Percentiles rank a stretch among this genome's conserved stretches.
Conservation (phyloP, 1,284 basidiomycete species). For the Moesziomyces globuligerus region DNA sequence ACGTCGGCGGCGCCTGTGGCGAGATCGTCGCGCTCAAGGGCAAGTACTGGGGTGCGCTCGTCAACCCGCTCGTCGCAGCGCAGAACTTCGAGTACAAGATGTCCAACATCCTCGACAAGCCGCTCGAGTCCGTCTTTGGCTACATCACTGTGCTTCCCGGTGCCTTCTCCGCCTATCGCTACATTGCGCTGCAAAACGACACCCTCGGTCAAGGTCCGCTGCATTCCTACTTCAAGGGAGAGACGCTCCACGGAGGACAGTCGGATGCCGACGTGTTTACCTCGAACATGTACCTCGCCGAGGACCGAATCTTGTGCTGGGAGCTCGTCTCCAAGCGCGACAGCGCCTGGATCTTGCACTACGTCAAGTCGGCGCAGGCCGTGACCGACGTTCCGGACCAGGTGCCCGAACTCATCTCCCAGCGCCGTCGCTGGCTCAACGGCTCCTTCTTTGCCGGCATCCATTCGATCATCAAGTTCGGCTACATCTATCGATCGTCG, state of each 20-base stretch:
- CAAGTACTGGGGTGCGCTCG: slow-evolving; percentile 72
- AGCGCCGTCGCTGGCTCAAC: slow-evolving; percentile 64
- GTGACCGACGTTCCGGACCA: slow-evolving; percentile 64
- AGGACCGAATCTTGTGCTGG: slow-evolving; percentile 65
- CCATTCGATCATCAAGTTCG: slow-evolving; percentile 66
- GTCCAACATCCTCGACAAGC: slow-evolving; percentile 68
- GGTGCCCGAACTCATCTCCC: slow-evolving; percentile 62
- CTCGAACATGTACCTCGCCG: slow-evolving; percentile 65
- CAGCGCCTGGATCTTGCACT: slow-evolving; percentile 63
- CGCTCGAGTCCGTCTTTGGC: slow-evolving; percentile 79
- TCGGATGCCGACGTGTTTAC: slow-evolving; percentile 64
- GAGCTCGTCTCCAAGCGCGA: slow-evolving; percentile 68
- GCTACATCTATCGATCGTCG: slow-evolving; percentile 65
- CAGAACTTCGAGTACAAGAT: slow-evolving; percentile 67
- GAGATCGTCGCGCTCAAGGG: slow-evolving; percentile 93
- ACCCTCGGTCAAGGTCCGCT: slow-evolving; percentile 82
- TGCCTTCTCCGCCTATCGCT: slow-evolving; percentile 82
- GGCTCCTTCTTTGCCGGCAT: slow-evolving; percentile 65
- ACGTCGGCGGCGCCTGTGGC: slow-evolving; percentile 95
- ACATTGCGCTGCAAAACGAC: slow-evolving; percentile 90
- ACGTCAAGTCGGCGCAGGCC: slow-evolving; percentile 63
- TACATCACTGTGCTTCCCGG: slow-evolving; percentile 93
- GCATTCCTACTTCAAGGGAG: slow-evolving; percentile 91
- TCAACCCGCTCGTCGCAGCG: slow-evolving; percentile 77
- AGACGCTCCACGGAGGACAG: slow-evolving; percentile 72